Conservation (phyloP, 2,329 filamentous ascomycete species). For the Hortaea sp. region DNA sequence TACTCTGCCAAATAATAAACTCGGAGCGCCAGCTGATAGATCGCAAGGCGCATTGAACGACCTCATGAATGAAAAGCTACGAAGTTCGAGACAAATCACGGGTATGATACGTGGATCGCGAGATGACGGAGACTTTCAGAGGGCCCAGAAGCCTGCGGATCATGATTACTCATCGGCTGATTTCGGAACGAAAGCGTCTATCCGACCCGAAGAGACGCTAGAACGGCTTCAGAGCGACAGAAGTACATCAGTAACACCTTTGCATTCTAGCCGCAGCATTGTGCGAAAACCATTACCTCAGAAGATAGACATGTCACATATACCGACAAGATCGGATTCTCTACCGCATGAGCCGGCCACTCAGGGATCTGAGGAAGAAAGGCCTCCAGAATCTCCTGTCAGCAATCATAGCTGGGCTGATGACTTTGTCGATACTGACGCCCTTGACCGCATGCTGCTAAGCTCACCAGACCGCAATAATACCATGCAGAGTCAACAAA, state of each 20-base stretch:
- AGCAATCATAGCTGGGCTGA: slow-evolving; percentile 14
- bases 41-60: slow-evolving; percentile 14
- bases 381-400: slow-evolving; percentile 10
- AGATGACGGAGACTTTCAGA: slow-evolving; percentile 23
- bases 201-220: neutral
- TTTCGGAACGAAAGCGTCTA: neutral
- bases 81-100: slow-evolving; percentile 23
- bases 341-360: slow-evolving; percentile 3
- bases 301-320: neutral
- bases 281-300: slow-evolving; percentile 19
- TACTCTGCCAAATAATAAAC: slow-evolving; percentile 1
- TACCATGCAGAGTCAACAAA: slow-evolving; percentile 27
- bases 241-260: slow-evolving; percentile 8
- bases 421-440: slow-evolving; percentile 34
- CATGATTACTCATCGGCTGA: too few species aligned
- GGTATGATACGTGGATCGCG: slow-evolving; percentile 39
- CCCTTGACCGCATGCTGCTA: slow-evolving; percentile 28
- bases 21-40: slow-evolving; percentile 19
- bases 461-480: slow-evolving; percentile 13
- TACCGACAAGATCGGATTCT: slow-evolving; percentile 4
- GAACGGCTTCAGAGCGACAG: neutral
- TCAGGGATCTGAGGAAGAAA: slow-evolving; percentile 2
- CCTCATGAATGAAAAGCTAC: slow-evolving; percentile 2
- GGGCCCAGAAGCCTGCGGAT: too few species aligned
- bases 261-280: slow-evolving; percentile 20